Conservation (phyloP, 2,329 filamentous ascomycete genomes). For the Exserohilum rostratum region DNA sequence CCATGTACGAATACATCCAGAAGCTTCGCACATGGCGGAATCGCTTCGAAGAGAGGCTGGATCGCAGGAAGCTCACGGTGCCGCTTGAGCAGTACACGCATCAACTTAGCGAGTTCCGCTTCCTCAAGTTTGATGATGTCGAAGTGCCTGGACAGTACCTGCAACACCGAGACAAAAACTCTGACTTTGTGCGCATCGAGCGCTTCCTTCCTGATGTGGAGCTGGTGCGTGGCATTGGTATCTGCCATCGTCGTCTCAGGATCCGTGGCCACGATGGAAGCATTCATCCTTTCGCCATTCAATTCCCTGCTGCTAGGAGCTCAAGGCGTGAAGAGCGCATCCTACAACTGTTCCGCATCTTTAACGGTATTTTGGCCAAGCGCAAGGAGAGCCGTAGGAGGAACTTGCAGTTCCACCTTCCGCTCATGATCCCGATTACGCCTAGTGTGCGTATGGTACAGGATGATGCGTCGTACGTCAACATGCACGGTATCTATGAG, state of each 20-base stretch:
- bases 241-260: slow-evolving; percentile 89
- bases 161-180: slow-evolving; percentile 98
- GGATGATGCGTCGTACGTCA: slow-evolving; percentile 93
- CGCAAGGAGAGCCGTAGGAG: slow-evolving; percentile 94
- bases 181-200: slow-evolving; percentile 97
- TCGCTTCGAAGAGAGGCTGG: slow-evolving; percentile 96
- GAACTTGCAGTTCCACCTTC: slow-evolving; percentile 94
- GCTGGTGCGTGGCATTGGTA: slow-evolving; percentile 85
- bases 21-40: slow-evolving; percentile 95
- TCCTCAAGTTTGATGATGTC: slow-evolving; percentile 97
- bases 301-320: slow-evolving; percentile 91
- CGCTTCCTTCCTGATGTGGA: slow-evolving; percentile 95
- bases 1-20: slow-evolving; percentile 98
- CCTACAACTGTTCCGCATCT: slow-evolving; percentile 93
- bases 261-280: slow-evolving; percentile 98
- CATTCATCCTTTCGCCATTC: slow-evolving; percentile 93
- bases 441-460: slow-evolving; percentile 95
- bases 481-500: slow-evolving; percentile 92
- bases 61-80: slow-evolving; percentile 75
- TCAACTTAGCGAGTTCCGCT: slow-evolving; percentile 93
- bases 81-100: slow-evolving; percentile 86
- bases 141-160: slow-evolving; percentile 97
- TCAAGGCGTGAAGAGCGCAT: slow-evolving; percentile 95
- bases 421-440: slow-evolving; percentile 92
- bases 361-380: slow-evolving; percentile 89